phyloP scores from a whole-genome alignment of 2,329 filamentous ascomycete genomes.

The Fusarium sp. region DNA sequence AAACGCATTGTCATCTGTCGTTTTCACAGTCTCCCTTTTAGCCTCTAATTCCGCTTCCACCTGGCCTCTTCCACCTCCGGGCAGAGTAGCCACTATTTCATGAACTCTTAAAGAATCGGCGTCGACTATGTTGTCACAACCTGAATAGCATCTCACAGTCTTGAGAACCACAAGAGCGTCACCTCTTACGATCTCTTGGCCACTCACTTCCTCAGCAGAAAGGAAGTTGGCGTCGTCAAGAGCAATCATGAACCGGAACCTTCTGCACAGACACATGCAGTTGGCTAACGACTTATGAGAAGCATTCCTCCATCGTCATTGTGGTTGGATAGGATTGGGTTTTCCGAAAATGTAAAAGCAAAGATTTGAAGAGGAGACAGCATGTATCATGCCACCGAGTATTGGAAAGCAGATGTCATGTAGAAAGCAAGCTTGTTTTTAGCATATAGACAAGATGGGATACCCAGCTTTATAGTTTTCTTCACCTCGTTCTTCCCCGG shows the following conservation, averaged over 20 bases:
- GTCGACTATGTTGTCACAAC: conserved; percentile 22
- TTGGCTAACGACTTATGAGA: conserved; percentile 34
- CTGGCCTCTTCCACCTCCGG: conserved; percentile 18
- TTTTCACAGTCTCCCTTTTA: background rate
- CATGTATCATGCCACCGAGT: conserved; percentile 18
- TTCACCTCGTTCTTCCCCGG: background rate
- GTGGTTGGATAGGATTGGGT: conserved; percentile 27
- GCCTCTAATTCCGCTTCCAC: conserved; percentile 17
- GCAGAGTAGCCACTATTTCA: conserved; percentile 24
- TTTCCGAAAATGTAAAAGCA: conserved; percentile 35
- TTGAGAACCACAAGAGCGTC: conserved; percentile 6
- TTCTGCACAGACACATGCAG: conserved; percentile 26
- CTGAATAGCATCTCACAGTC: conserved; percentile 22
- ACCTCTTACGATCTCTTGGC: conserved; percentile 5
- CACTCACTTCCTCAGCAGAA: conserved; percentile 1
- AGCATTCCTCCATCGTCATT: conserved; percentile 33
- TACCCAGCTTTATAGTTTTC: conserved; percentile 44
- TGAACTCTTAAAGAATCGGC: conserved; percentile 17
- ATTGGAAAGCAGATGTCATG: conserved; percentile 32
- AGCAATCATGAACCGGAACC: conserved; percentile 28
- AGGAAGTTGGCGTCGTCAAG: conserved; percentile 25
- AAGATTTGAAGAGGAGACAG: conserved; percentile 27
- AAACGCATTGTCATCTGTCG: conserved; percentile 39
- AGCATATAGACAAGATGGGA: conserved; percentile 42
- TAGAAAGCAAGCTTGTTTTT: conserved; percentile 39